A percentile compares a stretch with the other conserved stretches of the same genome.
Evolutionary conservation across 1,284 basidiomycete species (phyloP).

Genomic region (Cryptococcus floricola): DNA sequence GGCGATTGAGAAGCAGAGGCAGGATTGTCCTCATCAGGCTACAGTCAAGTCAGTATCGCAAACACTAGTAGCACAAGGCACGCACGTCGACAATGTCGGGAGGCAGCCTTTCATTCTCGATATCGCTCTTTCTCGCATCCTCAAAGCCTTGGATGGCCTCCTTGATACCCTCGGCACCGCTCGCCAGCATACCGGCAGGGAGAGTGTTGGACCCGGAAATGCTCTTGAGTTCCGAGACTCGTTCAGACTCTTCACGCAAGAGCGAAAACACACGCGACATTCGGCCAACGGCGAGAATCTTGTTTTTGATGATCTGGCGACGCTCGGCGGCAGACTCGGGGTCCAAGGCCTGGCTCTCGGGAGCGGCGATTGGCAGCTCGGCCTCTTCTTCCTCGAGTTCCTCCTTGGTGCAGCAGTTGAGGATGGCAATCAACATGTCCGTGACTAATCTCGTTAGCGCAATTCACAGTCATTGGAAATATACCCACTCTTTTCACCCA

Average conservation of each 20-base stretch:
- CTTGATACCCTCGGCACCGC: conserved; percentile 92
- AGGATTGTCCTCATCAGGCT: conserved; percentile 52
- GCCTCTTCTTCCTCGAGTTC: conserved; percentile 86
- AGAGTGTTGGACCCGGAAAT: conserved; percentile 73
- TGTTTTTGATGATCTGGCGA: conserved; percentile 87
- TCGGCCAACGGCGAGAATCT: conserved; percentile 95
- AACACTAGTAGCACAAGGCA: background rate
- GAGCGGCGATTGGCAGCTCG: conserved; percentile 50
- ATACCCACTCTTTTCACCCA: conserved; percentile 85
- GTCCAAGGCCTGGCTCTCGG: conserved; percentile 34
- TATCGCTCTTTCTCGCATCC: conserved; percentile 98
- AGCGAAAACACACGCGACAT: conserved; percentile 96
- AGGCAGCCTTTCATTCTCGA: conserved; percentile 95
- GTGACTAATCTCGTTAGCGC: conserved; percentile 58
- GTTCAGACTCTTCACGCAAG: conserved; percentile 95
- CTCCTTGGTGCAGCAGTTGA: conserved; percentile 91
- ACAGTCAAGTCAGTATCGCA: background rate
- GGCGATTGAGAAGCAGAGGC: conserved; percentile 47
- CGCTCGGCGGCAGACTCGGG: conserved; percentile 61
- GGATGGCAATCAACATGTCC: conserved; percentile 92
- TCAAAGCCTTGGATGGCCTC: conserved; percentile 91
- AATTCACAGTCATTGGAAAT: background rate
- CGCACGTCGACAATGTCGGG: conserved; percentile 81
- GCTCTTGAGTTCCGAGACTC: conserved; percentile 93
- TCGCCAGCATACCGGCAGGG: conserved; percentile 80